These are phyloP conservation scores for Saussurea involucrata DNA, from an alignment of 129 eudicot species.

Conservation along the genomic window DNA sequence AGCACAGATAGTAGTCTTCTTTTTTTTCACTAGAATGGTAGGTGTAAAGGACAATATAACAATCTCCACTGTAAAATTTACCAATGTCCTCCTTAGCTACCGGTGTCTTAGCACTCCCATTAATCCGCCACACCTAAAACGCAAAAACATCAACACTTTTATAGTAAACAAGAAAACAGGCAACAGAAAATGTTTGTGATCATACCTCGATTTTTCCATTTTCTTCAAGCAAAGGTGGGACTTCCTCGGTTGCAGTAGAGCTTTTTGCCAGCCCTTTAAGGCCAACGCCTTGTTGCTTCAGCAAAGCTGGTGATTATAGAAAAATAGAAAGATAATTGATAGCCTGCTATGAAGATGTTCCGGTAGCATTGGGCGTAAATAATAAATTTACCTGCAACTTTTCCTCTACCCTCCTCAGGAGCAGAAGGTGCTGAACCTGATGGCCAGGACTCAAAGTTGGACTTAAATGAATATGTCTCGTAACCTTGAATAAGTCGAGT, in stretches of 20 bases:
- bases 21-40: constrained; percentile 91
- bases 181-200: neutral
- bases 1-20: constrained; percentile 89
- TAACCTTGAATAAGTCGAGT: constrained; percentile 95
- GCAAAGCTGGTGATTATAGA: constrained; percentile 53
- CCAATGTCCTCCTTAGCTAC: constrained; percentile 80
- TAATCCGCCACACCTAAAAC: constrained; percentile 83
- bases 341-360: neutral
- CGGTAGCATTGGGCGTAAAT: neutral
- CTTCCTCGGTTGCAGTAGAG: constrained; percentile 79
- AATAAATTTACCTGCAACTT: constrained; percentile 79
- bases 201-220: constrained; percentile 92
- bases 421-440: constrained; percentile 87
- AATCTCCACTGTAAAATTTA: constrained; percentile 96
- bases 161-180: neutral
- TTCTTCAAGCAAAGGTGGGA: constrained; percentile 95
- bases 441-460: constrained; percentile 99
- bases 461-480: constrained; percentile 88
- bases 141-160: neutral
- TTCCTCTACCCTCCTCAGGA: constrained; percentile 96
- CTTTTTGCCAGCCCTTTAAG: constrained; percentile 71
- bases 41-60: constrained; percentile 91
- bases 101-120: constrained; percentile 87
- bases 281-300: constrained; percentile 98
- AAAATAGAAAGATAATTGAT: constrained; percentile 7